Conservation (phyloP, 2,329 filamentous ascomycete genomes). For the Phaeoacremonium minimum region DNA sequence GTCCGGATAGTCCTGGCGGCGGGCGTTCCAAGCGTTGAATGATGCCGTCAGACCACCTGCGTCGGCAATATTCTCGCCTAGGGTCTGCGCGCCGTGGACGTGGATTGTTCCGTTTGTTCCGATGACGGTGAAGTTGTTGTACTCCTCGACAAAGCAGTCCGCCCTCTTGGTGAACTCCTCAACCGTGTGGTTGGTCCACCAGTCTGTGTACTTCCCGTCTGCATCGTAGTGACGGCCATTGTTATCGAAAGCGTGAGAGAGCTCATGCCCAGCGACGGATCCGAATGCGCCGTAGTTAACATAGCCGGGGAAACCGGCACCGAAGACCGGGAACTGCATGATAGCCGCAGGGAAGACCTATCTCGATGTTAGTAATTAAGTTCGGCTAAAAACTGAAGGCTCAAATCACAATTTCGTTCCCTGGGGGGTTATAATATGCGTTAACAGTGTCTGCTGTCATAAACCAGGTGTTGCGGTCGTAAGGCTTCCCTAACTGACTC, state of each 20-base stretch:
- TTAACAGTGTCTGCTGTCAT: constrained; percentile 61
- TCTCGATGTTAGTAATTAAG: too few relatives aligned
- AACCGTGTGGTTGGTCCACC: constrained; percentile 61
- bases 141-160: constrained; percentile 66
- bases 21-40: constrained; percentile 62
- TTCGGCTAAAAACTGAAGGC: too few relatives aligned
- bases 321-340: constrained; percentile 65
- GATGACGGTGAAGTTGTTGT: constrained; percentile 53
- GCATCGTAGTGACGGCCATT: constrained; percentile 61
- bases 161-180: constrained; percentile 53
- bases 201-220: constrained; percentile 59
- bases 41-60: constrained; percentile 61
- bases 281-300: constrained; percentile 67
- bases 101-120: constrained; percentile 53
- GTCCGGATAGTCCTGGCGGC: constrained; percentile 45
- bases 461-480: constrained; percentile 55
- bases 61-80: constrained; percentile 70
- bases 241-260: constrained; percentile 67
- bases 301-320: constrained; percentile 58
- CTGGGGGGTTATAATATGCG: constrained; percentile 59
- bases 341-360: constrained; percentile 64
- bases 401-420: constrained; percentile 69
- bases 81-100: constrained; percentile 58
- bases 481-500: constrained; percentile 55
- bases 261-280: constrained; percentile 62